Percentiles rank a stretch among this genome's conserved stretches.
These are phyloP conservation scores for Escallonia herrerae DNA, from an alignment of 129 eudicot genomes.

Conservation along the genomic window DNA sequence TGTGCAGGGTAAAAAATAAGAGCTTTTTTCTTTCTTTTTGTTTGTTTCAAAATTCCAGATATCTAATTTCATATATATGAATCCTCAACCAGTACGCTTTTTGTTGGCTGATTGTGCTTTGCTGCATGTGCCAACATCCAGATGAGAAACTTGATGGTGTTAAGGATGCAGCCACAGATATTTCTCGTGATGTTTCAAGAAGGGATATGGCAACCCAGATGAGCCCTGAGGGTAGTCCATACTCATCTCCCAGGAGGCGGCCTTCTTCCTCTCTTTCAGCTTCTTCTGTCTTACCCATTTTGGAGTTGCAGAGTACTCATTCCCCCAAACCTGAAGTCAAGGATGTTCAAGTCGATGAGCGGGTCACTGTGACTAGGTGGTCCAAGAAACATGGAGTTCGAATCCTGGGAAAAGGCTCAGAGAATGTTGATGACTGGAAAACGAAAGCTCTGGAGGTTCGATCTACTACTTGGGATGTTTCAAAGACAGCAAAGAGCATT, in stretches of 20 bases:
- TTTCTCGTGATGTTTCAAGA: conserved; percentile 61
- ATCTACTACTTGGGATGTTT: conserved; percentile 65
- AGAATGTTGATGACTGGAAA: conserved; percentile 53
- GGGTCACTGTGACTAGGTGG: conserved; percentile 60
- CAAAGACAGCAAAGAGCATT: conserved; percentile 50
- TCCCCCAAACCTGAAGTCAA: conserved; percentile 52
- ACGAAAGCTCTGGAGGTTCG: conserved; percentile 55
- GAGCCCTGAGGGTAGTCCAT: conserved; percentile 79
- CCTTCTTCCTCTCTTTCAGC: conserved; percentile 45
- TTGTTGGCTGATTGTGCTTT: conserved; percentile 9
- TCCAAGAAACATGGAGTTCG: conserved; percentile 42
- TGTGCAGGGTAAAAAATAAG: no score
- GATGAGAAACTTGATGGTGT: conserved; percentile 39
- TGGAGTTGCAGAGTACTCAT: conserved; percentile 31
- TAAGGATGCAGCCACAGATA: conserved; percentile 26
- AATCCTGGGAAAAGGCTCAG: conserved; percentile 27
- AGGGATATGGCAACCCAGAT: conserved; percentile 98
- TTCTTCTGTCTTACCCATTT: conserved; percentile 32
- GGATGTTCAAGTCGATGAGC: conserved; percentile 79
- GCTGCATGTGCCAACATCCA: conserved; percentile 19
- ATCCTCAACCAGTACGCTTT: background rate
- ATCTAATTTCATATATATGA: background rate
- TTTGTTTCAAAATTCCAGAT: background rate
- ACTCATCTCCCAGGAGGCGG: conserved; percentile 46
- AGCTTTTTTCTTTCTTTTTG: background rate